Base-by-base conservation (phyloP, 1,284 basidiomycete genomes). In the Puccinia hordei region DNA sequence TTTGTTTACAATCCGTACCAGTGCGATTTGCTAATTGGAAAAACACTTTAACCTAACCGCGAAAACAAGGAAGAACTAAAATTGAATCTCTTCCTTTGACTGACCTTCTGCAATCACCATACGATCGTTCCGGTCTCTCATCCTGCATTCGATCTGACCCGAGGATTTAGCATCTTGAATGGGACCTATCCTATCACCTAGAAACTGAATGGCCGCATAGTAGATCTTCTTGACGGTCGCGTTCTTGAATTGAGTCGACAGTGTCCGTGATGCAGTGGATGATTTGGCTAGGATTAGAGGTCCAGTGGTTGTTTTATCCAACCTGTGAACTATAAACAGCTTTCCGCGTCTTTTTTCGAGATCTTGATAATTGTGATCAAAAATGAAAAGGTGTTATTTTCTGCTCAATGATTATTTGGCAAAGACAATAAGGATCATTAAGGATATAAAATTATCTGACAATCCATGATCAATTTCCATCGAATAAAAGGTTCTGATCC, bases 201-300 rank as follows among this genome's bases (percentile, higher is more conserved):
- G 53, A 44, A 88, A 90, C 44, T 88, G 87, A 0, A 91, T 90
- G 46, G 92, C 85, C 0, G 91, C 91, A 33, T 91, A 87, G 83
- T 92, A 92, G 0, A 87, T 88, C 83, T 92, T 92, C 46, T 87
- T 84, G 9, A 91, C 85, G 0, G 84, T 85, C 41, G 87, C 87
- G 8, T 85, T 82, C 22, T 86, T 85, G 74, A 92, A 90, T 83
- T 91, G 91, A 17, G 85, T 86, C 0, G 88, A 88, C 2, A 92
- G 82, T 22, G 89, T 86, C 57, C 87, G 87, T 0, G 90, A 89
- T n/a, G 86, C 81, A 4, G 83, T 72, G 5, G 85, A 76, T 41
- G 87, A 88, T 24, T 88, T 87, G 6, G 90, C 90, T 12, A 92
- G 86, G 17, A 90, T 82, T 9, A 92, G 85, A 38, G 87, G 88